These are phyloP conservation scores for Cenchrus fungigraminus DNA, from an alignment of 176 grass and related monocot species.

Conservation along the genomic window DNA sequence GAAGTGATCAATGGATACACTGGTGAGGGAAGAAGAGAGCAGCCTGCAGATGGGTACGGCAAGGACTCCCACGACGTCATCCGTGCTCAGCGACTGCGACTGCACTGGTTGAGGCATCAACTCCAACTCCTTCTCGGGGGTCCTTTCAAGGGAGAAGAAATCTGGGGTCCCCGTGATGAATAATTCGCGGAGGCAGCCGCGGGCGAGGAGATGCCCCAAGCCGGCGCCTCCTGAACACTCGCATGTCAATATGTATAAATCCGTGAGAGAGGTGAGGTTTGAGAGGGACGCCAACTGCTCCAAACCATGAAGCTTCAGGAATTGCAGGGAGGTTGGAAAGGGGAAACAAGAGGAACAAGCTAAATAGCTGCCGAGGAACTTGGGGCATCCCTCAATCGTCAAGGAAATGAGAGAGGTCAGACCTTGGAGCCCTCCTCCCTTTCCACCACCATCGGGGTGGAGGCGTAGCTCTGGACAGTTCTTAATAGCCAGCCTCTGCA, in stretches of 20 bases:
- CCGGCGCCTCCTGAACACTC: fast-evolving
- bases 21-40: neutral
- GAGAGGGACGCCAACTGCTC: neutral
- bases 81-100: neutral
- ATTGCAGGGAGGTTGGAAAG: neutral
- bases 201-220: neutral
- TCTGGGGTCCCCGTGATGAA: fast-evolving
- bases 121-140: no score
- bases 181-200: neutral
- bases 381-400: fast-evolving
- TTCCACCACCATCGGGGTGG: fast-evolving
- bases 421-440: neutral
- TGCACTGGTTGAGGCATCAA: no score
- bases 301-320: fast-evolving
- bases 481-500: fast-evolving
- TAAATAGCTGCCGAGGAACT: neutral
- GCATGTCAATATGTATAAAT: fast-evolving
- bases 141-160: neutral
- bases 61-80: neutral
- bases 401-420: neutral
- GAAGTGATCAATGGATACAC: fast-evolving
- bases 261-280: neutral
- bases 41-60: neutral
- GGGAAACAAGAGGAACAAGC: neutral
- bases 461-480: fast-evolving